Conservation (phyloP, 306 rosid species). For the Clitoria ternatea region DNA sequence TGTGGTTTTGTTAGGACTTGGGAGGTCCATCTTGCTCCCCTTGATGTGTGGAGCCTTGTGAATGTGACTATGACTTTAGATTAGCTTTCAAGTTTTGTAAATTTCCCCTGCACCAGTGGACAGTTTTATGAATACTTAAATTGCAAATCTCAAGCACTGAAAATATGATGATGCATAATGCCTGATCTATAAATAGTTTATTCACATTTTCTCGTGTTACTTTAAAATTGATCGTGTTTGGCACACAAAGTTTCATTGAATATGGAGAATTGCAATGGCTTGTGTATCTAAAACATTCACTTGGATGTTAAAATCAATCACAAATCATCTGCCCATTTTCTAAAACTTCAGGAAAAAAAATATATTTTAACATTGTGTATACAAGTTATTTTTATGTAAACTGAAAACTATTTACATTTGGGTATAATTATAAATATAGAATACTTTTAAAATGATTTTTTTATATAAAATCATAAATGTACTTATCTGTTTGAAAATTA, state of each 20-base stretch:
- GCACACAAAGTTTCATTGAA: neutral
- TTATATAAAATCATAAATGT: too few species aligned
- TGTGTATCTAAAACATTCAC: neutral
- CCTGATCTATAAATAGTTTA: constrained; percentile 8
- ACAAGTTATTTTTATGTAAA: too few species aligned
- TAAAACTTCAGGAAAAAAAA: neutral
- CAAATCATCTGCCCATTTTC: neutral
- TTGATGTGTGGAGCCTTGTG: neutral
- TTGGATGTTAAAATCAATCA: neutral
- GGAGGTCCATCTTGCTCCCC: neutral
- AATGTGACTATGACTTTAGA: constrained; percentile 10
- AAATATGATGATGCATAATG: neutral
- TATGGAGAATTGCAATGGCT: neutral
- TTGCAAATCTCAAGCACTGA: neutral
- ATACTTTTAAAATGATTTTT: too few species aligned
- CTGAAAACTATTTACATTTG: too few species aligned
- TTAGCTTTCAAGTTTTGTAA: neutral
- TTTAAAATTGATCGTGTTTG: neutral
- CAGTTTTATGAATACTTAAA: constrained; percentile 23
- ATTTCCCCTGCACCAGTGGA: constrained; percentile 1
- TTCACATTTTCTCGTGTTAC: neutral
- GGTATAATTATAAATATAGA: too few species aligned
- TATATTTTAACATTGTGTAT: too few species aligned
- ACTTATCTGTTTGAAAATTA: too few species aligned
- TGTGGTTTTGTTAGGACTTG: constrained; percentile 3